Conservation (phyloP, 139 green algal genomes). For the Haematococcus lacustris region DNA sequence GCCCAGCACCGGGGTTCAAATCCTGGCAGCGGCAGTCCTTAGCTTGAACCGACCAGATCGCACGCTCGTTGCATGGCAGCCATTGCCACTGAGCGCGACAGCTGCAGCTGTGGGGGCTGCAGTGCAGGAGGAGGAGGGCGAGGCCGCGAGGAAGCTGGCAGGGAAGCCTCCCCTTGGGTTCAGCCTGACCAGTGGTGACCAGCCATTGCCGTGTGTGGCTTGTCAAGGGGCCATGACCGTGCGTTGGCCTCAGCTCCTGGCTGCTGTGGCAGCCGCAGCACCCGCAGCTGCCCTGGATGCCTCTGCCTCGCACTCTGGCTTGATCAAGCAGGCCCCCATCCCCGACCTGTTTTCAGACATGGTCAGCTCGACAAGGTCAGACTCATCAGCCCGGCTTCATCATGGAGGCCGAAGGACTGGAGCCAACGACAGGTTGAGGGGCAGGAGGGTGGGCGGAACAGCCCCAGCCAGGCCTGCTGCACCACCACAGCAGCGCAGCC, state of each 20-base stretch:
- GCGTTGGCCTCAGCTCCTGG: too few species aligned
- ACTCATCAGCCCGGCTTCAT: too few species aligned
- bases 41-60: neutral
- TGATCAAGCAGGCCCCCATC: neutral
- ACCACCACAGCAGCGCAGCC: neutral
- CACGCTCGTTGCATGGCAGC: neutral
- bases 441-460: too few species aligned
- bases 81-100: neutral
- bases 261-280: too few species aligned
- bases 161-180: neutral
- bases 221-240: too few species aligned
- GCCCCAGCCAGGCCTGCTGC: too few species aligned
- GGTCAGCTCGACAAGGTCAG: neutral
- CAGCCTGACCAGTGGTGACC: neutral
- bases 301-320: too few species aligned
- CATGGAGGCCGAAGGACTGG: too few species aligned
- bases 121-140: neutral
- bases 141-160: neutral
- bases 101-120: neutral
- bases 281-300: too few species aligned
- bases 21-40: neutral
- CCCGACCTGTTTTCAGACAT: neutral
- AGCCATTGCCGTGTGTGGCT: too few species aligned
- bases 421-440: too few species aligned
- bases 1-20: neutral